Evolutionary conservation across 352 stramenopile genomes (phyloP), one percentile per base, ranked within the genome.

Genomic region (Aphanomyces invadans): DNA sequence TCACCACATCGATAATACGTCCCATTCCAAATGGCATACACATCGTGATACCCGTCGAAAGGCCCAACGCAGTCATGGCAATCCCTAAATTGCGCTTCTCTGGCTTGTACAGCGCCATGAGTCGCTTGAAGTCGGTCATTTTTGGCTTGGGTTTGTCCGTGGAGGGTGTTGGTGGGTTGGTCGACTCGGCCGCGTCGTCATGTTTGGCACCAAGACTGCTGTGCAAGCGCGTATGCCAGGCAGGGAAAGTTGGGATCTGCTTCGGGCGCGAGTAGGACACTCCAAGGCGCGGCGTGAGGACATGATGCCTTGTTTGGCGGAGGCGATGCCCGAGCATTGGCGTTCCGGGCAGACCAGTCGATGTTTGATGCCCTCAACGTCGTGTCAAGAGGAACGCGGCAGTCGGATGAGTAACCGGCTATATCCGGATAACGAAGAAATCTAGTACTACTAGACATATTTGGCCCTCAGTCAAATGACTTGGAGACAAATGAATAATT

Each of bases 1-100:
- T 80, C 55, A 92, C 77, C 4, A 83, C 76, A 48, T 94, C 86
- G 60, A 94, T 92, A 56, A 92, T 79, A 60, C 81, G 80, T 21
- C 83, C 86, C 76, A 94, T 92, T 63, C 83, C 86, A 48, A 88
- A 88, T 11, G 86, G 86, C 17, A 92, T 74, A 60, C 73, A 81
- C 80, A 92, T 89, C 26, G 79, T 85, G 46, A 92, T 86, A 33
- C 74, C 76, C 0, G 81, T 90, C 1, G 83, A 94, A 12, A 90
- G 67, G 2, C 72, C 70, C 5, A 94, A 71, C 53, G 83, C 74
- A 0, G 79, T 77, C 55, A 88, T 78, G 11, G 85, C 88, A n/a
- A 89, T 65, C 2, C 64, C 70, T 49, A 89, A 45, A 33, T 78
- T 78, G 55, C 81, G 81, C 61, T 88, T 89, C 73, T 92, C 86